Evolutionary conservation across 176 grass and related monocot genomes (phyloP).

Genomic region (Echinochloa phyllopogon): DNA sequence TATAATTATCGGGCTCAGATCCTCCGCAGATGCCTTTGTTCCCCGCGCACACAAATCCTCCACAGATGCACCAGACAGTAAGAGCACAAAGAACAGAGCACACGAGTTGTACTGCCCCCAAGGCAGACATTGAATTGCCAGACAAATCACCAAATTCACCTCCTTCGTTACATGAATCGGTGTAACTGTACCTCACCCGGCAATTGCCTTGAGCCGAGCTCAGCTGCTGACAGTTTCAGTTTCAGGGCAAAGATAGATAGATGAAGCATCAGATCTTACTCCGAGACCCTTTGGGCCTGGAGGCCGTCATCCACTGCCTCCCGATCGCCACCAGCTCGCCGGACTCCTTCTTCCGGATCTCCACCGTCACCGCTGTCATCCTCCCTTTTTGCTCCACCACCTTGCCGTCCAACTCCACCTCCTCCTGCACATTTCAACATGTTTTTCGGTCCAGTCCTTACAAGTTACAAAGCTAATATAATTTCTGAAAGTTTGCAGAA

Average conservation of each 20-base stretch:
- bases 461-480: neutral
- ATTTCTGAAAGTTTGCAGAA: neutral
- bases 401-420: constrained; percentile 69
- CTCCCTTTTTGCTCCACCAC: constrained; percentile 62
- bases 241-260: neutral
- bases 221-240: neutral
- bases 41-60: no score
- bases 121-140: neutral
- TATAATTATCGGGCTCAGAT: no score
- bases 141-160: neutral
- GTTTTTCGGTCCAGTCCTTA: neutral
- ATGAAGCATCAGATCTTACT: constrained; percentile 57
- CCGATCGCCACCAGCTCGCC: constrained; percentile 67
- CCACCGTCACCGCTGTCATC: constrained; percentile 64
- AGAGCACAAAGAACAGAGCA: neutral
- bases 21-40: no score
- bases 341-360: constrained; percentile 63
- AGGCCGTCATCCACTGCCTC: constrained; percentile 71
- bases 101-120: neutral
- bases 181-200: neutral
- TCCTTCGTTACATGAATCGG: neutral
- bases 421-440: constrained; percentile 56
- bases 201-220: neutral
- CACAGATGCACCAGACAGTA: neutral
- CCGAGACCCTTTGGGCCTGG: constrained; percentile 48